Percentiles rank a stretch among this genome's conserved stretches.
Evolutionary conservation across 306 rosid genomes (phyloP).

Genomic region (Dryas octopetala): DNA sequence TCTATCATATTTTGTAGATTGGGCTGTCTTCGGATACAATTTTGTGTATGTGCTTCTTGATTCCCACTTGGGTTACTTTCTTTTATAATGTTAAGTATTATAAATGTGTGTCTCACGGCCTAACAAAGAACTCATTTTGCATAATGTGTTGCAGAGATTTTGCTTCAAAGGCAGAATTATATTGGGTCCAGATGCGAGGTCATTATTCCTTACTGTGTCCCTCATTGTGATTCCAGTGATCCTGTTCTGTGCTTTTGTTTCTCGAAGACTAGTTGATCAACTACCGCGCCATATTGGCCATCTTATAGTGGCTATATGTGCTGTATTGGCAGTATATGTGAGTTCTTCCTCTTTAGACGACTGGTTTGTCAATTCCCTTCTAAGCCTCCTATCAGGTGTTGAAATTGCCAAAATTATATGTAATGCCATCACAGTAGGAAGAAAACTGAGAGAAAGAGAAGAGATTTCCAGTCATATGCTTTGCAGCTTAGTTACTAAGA

Average conservation of each 20-base stretch:
- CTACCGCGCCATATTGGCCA: slow-evolving; percentile 25
- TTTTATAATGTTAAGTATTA: too few relatives aligned
- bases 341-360: slow-evolving; percentile 20
- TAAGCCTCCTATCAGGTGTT: background rate
- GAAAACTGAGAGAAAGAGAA: background rate
- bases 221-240: slow-evolving; percentile 39
- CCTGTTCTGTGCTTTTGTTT: slow-evolving; percentile 35
- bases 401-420: background rate
- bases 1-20: background rate
- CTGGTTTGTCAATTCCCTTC: background rate
- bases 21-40: background rate
- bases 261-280: slow-evolving; percentile 19
- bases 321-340: slow-evolving; percentile 32
- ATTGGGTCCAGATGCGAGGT: slow-evolving; percentile 45
- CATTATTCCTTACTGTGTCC: slow-evolving; percentile 35
- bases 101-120: background rate
- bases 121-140: background rate
- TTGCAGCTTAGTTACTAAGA: background rate
- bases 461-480: background rate
- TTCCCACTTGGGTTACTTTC: background rate
- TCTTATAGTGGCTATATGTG: slow-evolving; percentile 23
- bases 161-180: slow-evolving; percentile 34
- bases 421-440: background rate
- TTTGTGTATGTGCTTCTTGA: background rate
- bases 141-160: slow-evolving; percentile 36